Conservation (phyloP, 73 alveolate genomes). For the Uronychia setigera region DNA sequence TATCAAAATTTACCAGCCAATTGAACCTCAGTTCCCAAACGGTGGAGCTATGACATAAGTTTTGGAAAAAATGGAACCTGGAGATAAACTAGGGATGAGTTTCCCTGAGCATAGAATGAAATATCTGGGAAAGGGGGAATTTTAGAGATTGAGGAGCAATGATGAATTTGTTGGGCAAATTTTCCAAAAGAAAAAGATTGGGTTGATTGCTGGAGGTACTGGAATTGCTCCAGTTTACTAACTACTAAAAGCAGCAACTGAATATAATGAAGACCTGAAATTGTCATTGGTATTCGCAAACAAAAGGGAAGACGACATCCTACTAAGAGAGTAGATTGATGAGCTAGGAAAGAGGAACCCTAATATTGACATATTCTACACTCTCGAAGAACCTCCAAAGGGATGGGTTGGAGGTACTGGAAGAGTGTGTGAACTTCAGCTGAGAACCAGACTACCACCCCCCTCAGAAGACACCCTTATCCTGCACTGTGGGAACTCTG, state of each 20-base stretch:
- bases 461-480: too few relatives aligned
- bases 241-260: constrained; percentile 47
- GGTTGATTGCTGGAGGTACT: constrained; percentile 71
- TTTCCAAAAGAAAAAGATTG: constrained; percentile 45
- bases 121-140: constrained; percentile 47
- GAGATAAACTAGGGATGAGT: constrained; percentile 37
- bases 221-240: constrained; percentile 74
- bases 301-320: constrained; percentile 61
- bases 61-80: constrained; percentile 42
- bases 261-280: constrained; percentile 8
- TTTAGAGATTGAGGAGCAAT: constrained; percentile 8
- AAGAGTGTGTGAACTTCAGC: not conserved
- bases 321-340: constrained; percentile 48
- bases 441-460: not conserved
- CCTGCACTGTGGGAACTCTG: too few relatives aligned
- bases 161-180: not conserved
- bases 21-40: constrained; percentile 53
- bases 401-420: not conserved
- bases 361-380: not conserved
- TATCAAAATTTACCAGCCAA: constrained; percentile 25
- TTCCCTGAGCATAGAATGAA: constrained; percentile 58
- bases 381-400: not conserved
- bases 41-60: constrained; percentile 70
- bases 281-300: constrained; percentile 52
- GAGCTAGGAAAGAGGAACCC: constrained; percentile 21